phyloP scores from a whole-genome alignment of 768 basidiomycete species.

The Termitomyces sp. region DNA sequence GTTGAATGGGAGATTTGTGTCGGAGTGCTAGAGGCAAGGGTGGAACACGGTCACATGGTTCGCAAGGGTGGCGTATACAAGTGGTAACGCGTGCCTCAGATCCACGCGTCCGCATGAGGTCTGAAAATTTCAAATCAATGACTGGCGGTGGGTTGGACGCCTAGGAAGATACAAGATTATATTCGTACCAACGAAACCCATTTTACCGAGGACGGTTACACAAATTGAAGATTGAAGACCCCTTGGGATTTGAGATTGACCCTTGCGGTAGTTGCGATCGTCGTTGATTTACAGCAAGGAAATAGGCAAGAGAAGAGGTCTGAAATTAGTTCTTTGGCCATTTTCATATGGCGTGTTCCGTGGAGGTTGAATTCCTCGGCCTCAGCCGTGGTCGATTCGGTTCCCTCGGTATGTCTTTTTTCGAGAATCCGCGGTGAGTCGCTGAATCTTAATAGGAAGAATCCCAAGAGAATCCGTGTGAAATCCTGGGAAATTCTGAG shows the following conservation, averaged over 20 bases:
- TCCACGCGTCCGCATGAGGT: neutral
- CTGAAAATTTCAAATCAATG: neutral
- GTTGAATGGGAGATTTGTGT: neutral
- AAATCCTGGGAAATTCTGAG: neutral
- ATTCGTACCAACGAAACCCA: neutral
- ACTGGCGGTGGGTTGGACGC: neutral
- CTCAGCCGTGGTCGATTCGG: neutral
- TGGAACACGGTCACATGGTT: conserved; percentile 7
- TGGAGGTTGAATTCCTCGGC: neutral
- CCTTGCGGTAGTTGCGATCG: neutral
- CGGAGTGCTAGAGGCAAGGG: neutral
- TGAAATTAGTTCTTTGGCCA: neutral
- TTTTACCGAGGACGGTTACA: neutral
- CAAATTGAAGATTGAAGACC: neutral
- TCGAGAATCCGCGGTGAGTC: conserved; percentile 5
- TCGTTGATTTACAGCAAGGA: neutral
- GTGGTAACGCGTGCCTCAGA: neutral
- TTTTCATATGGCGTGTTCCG: neutral
- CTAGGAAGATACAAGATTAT: neutral
- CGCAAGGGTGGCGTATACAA: conserved; percentile 3
- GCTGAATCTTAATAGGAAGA: neutral
- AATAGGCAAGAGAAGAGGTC: neutral
- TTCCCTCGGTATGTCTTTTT: conserved; percentile 4
- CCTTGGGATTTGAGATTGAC: neutral
- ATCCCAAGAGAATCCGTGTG: neutral